A percentile compares a stretch with the other conserved stretches of the same genome.
Conservation (phyloP, 2,329 filamentous ascomycete genomes). For the Helotiales sp. region DNA sequence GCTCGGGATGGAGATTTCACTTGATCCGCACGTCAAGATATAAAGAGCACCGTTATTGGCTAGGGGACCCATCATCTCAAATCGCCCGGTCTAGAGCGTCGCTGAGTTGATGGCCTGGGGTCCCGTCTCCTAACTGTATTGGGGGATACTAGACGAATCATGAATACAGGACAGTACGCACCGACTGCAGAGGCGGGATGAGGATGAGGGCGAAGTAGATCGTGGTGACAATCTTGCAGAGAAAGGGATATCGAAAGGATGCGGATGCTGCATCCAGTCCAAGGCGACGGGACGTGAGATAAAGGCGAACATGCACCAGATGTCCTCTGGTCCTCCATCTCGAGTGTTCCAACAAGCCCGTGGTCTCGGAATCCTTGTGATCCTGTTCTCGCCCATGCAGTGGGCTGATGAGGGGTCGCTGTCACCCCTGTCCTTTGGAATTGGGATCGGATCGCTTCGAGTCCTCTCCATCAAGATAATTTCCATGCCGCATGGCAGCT, state of each 20-base stretch:
- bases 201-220: not conserved
- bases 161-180: not conserved
- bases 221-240: no score
- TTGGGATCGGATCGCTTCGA: constrained; percentile 1
- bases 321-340: no score
- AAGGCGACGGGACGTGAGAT: not conserved
- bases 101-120: not conserved
- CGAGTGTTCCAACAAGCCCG: not conserved
- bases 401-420: not conserved
- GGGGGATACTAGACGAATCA: not conserved
- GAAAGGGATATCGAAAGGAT: not conserved
- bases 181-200: not conserved
- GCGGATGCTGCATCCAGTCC: not conserved
- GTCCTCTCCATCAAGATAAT: not conserved
- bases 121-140: not conserved
- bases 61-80: not conserved
- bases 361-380: not conserved
- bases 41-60: no score
- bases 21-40: no score
- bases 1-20: not conserved
- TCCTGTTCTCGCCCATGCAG: not conserved
- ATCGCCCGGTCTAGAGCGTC: constrained; percentile 1
- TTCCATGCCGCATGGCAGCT: constrained; percentile 1
- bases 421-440: not conserved
- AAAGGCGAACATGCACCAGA: not conserved